These are phyloP conservation scores for Panaeolus papilionaceus DNA, from an alignment of 768 basidiomycete species.

Conservation along the genomic window DNA sequence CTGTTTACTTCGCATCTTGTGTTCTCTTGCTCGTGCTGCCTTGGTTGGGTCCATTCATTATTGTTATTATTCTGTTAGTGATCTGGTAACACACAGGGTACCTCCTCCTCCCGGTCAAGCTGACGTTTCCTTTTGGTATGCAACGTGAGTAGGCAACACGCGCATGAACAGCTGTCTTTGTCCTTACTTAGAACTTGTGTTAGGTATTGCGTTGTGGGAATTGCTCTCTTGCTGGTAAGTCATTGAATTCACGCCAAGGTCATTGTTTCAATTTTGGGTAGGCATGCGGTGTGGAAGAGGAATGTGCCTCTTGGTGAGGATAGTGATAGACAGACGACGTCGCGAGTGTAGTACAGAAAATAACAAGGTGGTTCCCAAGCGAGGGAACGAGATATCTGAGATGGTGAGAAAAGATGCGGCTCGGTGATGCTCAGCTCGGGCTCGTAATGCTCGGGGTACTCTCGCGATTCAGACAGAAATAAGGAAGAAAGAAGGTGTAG, in stretches of 20 bases:
- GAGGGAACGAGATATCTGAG: too few species aligned
- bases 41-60: slow-evolving; percentile 29
- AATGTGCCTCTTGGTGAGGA: too few species aligned
- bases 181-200: background rate
- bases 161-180: background rate
- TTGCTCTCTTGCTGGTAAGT: slow-evolving; percentile 34
- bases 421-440: too few species aligned
- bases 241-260: background rate
- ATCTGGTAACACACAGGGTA: slow-evolving; percentile 31
- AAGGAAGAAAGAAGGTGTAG: too few species aligned
- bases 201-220: slow-evolving; percentile 40
- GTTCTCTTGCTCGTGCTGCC: slow-evolving; percentile 39
- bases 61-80: background rate
- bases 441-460: too few species aligned
- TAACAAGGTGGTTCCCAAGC: too few species aligned
- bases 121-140: slow-evolving; percentile 47
- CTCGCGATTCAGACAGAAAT: too few species aligned
- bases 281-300: too few species aligned
- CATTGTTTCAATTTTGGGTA: slow-evolving; percentile 19
- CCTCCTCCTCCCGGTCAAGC: slow-evolving; percentile 42
- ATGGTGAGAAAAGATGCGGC: too few species aligned
- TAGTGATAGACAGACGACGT: too few species aligned
- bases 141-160: slow-evolving; percentile 34
- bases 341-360: too few species aligned
- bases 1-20: slow-evolving; percentile 34